Percentiles rank a stretch among this genome's conserved stretches.
These are phyloP conservation scores for Fusarium tupiense DNA, from an alignment of 2,329 filamentous ascomycete species.

Conservation along the genomic window DNA sequence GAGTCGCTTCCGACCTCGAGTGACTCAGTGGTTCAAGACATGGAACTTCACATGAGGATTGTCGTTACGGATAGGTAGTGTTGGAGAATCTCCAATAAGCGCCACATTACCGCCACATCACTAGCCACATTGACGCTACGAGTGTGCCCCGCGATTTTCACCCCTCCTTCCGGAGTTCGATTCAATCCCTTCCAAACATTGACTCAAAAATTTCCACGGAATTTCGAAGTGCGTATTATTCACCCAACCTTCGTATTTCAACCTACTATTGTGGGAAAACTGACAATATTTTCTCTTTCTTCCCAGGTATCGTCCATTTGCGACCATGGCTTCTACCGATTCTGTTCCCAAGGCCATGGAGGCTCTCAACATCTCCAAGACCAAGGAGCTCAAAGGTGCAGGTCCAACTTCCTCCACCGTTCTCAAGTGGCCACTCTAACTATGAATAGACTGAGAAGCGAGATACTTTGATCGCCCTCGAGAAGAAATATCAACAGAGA, in stretches of 20 bases:
- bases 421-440: slow-evolving; percentile 16
- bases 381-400: slow-evolving; percentile 69
- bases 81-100: slow-evolving; percentile 22
- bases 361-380: slow-evolving; percentile 64
- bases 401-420: slow-evolving; percentile 38
- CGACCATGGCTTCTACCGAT: slow-evolving; percentile 55
- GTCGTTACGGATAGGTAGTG: background rate
- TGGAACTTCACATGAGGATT: slow-evolving; percentile 13
- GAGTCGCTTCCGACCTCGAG: background rate
- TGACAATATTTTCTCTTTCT: slow-evolving; percentile 8
- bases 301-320: slow-evolving; percentile 44
- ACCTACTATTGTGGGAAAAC: background rate
- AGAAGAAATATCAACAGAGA: slow-evolving; percentile 91
- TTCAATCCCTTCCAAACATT: slow-evolving; percentile 36
- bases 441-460: slow-evolving; percentile 79
- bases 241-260: background rate
- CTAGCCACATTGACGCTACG: slow-evolving; percentile 31
- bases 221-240: slow-evolving; percentile 35
- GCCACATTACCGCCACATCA: slow-evolving; percentile 43
- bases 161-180: slow-evolving; percentile 46
- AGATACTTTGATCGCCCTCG: slow-evolving; percentile 80
- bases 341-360: slow-evolving; percentile 60
- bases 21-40: slow-evolving; percentile 22
- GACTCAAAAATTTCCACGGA: slow-evolving; percentile 48
- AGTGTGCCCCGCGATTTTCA: slow-evolving; percentile 51